These are phyloP conservation scores for Batkoa obscura DNA, from an alignment of 371 early-diverging fungal genomes.

Conservation along the genomic window DNA sequence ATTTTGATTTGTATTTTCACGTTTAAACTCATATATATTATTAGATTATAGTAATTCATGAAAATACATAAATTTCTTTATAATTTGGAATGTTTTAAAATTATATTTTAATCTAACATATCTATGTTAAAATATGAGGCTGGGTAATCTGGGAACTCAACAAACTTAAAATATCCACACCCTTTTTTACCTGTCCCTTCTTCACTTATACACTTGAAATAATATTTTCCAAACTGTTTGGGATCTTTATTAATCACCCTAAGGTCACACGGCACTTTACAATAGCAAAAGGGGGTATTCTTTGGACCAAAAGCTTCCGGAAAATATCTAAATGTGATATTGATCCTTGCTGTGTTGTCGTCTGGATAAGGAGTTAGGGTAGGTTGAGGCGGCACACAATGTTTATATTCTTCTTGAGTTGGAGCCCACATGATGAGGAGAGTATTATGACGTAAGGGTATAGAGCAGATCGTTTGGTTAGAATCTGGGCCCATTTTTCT, in stretches of 20 bases:
- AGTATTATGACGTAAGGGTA: conserved; percentile 33
- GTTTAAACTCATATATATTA: no score
- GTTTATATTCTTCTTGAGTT: conserved; percentile 7
- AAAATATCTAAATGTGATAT: conserved; percentile 30
- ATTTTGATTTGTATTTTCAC: no score
- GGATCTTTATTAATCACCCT: conserved; percentile 23
- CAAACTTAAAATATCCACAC: conserved; percentile 19
- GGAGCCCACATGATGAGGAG: conserved; percentile 43
- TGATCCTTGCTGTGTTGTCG: conserved; percentile 24
- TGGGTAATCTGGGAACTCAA: conserved; percentile 10
- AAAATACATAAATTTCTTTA: no score
- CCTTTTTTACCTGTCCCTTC: conserved; percentile 14
- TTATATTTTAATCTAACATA: no score
- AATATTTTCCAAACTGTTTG: conserved; percentile 20
- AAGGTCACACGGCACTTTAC: conserved; percentile 25
- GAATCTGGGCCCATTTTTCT: conserved; percentile 17
- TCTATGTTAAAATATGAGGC: no score
- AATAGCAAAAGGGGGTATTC: conserved; percentile 24
- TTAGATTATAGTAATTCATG: no score
- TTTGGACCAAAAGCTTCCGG: conserved; percentile 20
- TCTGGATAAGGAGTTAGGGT: conserved; percentile 12
- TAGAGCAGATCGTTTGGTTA: conserved; percentile 19
- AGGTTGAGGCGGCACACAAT: not conserved
- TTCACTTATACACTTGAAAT: conserved; percentile 22
- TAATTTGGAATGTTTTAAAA: no score